Base-by-base conservation (phyloP, 2,329 filamentous ascomycete genomes). In the Fusarium burgessii region DNA sequence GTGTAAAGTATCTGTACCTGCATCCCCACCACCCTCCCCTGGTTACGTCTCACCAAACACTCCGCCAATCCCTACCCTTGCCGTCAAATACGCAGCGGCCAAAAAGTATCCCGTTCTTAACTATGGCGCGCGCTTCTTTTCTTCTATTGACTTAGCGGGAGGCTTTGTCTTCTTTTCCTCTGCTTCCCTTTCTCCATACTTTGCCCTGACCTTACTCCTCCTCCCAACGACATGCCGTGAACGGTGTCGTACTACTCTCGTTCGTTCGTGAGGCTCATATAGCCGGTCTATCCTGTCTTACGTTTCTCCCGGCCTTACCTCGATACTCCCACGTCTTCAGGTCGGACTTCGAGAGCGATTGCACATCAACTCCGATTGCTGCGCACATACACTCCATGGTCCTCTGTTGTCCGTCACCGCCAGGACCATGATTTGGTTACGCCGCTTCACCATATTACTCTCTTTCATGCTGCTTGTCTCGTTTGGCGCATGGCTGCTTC, bases 401-500 rank as follows among this genome's bases (percentile, higher is more conserved):
- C 61, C 38, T 29, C 51, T 42, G 58, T 33, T 54, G 58, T 61
- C 49, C 47, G 33, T 59, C 33, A 38, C 46, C 36, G 18, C 46
- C 55, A 47, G 43, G 46, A 65, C 66, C 75, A 86, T 87, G 84
- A 82, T 82, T 70, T 83, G 84, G 78, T 66, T 88, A 54, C 85
- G 84, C 33, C 84, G 84, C 54, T 74, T 84, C 69, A 78, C 80
- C 61, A 78, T 85, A 51, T 74, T 81, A 55, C 62, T 79, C 69
- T 73, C 80, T 71, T 72, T 84, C 68, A 71, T 87, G 71, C 68
- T 84, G 66, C 59, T 82, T 46, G 60, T 89, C 72, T 80, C 86
- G 63, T 83, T 89, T 71, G 65, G 84, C 51, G 80, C 86, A 50
- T 86, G 84, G 77, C 79, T 84, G 33, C 76, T 92, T 10, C 86